Evolutionary conservation across 164 flowering plant species (phyloP), one percentile per base, ranked within the genome.

Genomic region (Protea cynaroides): DNA sequence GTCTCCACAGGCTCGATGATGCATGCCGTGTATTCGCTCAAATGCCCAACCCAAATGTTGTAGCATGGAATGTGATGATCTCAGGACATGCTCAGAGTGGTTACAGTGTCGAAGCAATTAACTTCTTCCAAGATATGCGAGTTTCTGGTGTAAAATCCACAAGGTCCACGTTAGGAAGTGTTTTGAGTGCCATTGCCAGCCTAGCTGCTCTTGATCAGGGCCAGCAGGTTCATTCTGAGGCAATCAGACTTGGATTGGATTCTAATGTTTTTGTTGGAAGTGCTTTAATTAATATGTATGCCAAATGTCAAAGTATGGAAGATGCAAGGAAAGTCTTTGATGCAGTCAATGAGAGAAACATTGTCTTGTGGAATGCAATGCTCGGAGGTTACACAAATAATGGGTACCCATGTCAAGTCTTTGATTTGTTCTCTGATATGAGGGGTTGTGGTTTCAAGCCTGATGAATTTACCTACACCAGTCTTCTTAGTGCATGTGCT

Each of bases 1-100:
- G 64, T 59, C 56, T 76, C 60, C 89, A 88, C 21, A 81, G 82
- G 80, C 78, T 90, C 21, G 74, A 70, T 65, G 84, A 81, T 54
- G 97, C 97, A 8, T 17, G 79, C 53, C 52, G 59, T 44, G 70
- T 84, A 65, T 93, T 90, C 69, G 11, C 65, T 40, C 73, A 76
- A 70, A 83, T 90, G 81, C 80, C 76, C 49, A 69, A 67, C 50
- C 89, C 84, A 22, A 85, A 83, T 81, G 84, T 75, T 63, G 83
- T 90, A 8, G 94, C 96, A 21, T 93, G 98, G 98, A 93, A 93
- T 77, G 82, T 84, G 70, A 86, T 93, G 88, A 90, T 93, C 75
- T 89, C 97, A 4, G 95, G 92, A 19, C 85, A 86, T 79, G 78
- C 82, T 4, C 75, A 85, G 72, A 73, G 75, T 71, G 97, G 94